A percentile compares a stretch with the other conserved stretches of the same genome.
Evolutionary conservation across 1,139 yeast species (phyloP).

Genomic region (Geotrichum histeridarum): DNA sequence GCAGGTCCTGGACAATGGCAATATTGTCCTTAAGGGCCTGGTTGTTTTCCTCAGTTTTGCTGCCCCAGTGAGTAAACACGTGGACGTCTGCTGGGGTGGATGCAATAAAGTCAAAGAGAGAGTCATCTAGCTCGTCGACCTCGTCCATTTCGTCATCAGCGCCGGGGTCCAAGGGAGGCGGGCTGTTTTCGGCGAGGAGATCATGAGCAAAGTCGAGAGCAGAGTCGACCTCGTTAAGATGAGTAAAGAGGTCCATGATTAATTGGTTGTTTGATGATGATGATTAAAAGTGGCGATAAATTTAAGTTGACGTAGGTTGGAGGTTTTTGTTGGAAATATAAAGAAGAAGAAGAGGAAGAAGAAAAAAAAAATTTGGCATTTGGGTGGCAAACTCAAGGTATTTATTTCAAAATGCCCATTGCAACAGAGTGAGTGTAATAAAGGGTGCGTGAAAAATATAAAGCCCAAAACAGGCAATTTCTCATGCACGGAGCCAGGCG

Average conservation of each 20-base stretch:
- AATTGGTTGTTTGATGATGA: background rate
- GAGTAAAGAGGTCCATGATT: slow-evolving; percentile 5
- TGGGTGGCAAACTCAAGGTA: slow-evolving; percentile 1
- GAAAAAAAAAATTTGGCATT: background rate
- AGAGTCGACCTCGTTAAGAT: background rate
- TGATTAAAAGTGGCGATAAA: background rate
- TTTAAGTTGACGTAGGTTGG: too few relatives aligned
- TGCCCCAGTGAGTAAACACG: background rate
- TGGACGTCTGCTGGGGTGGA: background rate
- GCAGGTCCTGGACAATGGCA: slow-evolving; percentile 11
- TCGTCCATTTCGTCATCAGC: slow-evolving; percentile 13
- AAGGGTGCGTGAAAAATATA: too few relatives aligned
- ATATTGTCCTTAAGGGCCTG: slow-evolving; percentile 12
- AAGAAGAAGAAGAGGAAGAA: background rate
- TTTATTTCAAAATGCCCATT: background rate
- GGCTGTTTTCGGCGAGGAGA: slow-evolving; percentile 2
- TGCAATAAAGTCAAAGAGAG: background rate
- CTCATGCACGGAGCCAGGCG: too few relatives aligned
- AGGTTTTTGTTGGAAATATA: background rate
- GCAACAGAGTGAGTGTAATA: too few relatives aligned
- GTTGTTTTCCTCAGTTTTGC: background rate
- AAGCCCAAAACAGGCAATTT: too few relatives aligned
- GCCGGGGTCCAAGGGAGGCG: slow-evolving; percentile 10
- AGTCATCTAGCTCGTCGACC: slow-evolving; percentile 10
- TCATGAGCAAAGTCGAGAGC: background rate